Percentiles rank a stretch among this genome's conserved stretches.
phyloP scores from a whole-genome alignment of 306 rosid genomes.

The Casuarina glauca region DNA sequence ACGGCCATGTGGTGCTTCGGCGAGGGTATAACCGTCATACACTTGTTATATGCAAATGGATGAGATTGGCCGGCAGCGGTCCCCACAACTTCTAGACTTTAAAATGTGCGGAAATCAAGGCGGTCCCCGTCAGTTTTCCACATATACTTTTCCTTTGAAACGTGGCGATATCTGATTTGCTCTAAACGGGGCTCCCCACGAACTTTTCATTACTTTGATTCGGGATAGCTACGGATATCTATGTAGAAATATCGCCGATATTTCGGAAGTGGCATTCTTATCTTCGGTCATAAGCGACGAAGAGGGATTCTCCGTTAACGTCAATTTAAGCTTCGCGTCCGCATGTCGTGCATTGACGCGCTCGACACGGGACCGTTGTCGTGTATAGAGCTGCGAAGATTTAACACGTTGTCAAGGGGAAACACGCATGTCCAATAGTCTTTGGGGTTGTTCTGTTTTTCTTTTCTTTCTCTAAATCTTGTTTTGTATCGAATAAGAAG shows the following conservation, averaged over 20 bases:
- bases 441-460: background rate
- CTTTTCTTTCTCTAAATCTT: background rate
- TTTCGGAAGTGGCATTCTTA: background rate
- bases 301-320: background rate
- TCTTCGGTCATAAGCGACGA: too few relatives aligned
- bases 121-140: background rate
- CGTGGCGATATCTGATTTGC: constrained; percentile 23
- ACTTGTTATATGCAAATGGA: constrained; percentile 21
- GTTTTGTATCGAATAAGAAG: too few relatives aligned
- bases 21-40: constrained; percentile 33
- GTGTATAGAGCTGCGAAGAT: background rate
- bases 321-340: background rate
- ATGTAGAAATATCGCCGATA: constrained; percentile 17
- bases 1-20: background rate
- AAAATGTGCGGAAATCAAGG: constrained; percentile 28
- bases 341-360: background rate
- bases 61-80: constrained; percentile 29
- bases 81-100: background rate
- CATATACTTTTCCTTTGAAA: background rate
- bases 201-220: background rate
- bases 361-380: background rate
- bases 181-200: background rate
- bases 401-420: background rate
- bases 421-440: background rate
- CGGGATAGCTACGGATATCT: background rate